Base-by-base conservation (phyloP, 2,329 filamentous ascomycete species). In the Pyrenochaeta sp. region DNA sequence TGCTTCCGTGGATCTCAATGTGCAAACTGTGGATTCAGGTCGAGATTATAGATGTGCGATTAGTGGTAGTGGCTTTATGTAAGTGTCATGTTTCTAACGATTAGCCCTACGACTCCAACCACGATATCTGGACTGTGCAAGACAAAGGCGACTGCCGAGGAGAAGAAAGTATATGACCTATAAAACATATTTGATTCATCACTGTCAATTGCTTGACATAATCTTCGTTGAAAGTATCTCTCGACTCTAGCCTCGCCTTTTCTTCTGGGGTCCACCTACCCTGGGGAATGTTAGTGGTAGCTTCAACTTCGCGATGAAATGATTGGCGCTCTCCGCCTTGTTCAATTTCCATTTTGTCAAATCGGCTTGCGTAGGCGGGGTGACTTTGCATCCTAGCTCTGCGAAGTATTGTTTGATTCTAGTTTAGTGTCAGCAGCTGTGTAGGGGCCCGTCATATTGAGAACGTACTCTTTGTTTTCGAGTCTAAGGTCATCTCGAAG, bases 241-340 rank as follows among this genome's bases (percentile, higher is more conserved):
- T n/a, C n/a, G n/a, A n/a, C n/a, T 27, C 52, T 58, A 56, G 9
- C 49, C 18, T 52, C 61, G 59, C 57, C 49, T 64, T 39, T 55
- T 60, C 37, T 60, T 60, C 12, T 58, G 49, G 2, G 61, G 59
- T 14, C 61, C 67, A 36, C 61, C 66, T 9, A 72, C 54, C 78
- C 89, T 92, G 1, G 94, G 95, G 73, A 97, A 97, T 54, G 88
- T 83, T 41, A 97, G 79, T 2, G 95, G 95, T 58, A 97, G 75
- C 64, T 83, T 85, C 66, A 98, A 78, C 63, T 87, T 87, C 11
- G 90, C 92, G 44, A 93, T 78, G 54, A 77, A 83, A 56, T 87
- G 86, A 50, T 85, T 85, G 17, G 76, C 74, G 3, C 82, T 83
- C 67, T 86, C 82, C 1, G 85, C 84, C 71, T 87, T 87, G 29